Base-by-base conservation (phyloP, 768 basidiomycete species). In the Serendipita vermifera region DNA sequence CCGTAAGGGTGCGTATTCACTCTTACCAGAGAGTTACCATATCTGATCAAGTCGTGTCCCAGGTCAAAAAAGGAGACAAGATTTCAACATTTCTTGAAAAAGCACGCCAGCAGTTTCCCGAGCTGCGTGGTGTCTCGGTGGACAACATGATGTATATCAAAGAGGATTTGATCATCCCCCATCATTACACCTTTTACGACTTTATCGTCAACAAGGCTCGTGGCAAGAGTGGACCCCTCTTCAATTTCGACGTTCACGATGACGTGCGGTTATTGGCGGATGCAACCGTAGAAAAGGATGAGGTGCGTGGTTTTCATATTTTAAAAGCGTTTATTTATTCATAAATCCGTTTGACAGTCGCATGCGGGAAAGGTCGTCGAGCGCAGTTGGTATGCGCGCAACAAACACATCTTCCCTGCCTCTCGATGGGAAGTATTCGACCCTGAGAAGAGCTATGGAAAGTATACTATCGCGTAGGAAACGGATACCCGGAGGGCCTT, bases 71-170 rank as follows among this genome's bases (percentile, higher is more conserved):
- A 67, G 93, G 94, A 27, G 92, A 99, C 64, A 80, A 83, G 48
- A 81, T 99, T 58, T 79, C 82, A 2, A 72, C 71, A 6, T 97
- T 99, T 70, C 72, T 99, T 61, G 89, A 93, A 64, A 98, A 91
- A 69, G 96, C 92, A 63, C 77, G 93, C 27, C 78, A 80, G 54
- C 93, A 98, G 63, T 89, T 96, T 65, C 86, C 93, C 2, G 93
- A 98, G 69, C 76, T 99, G 35, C 73, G 93, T 55, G 84, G 85
- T 6, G 81, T 92, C 46, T 87, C 82, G 55, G 91, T 87, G 17
- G 96, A 99, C 69, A 99, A 98, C 66, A 70, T 99, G 33, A 98
- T 98, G 93, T 99, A 98, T 71, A 80, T 99, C 70, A 97, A 97
- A 87, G 96, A 99, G 74, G 96, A 99, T 65, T 73, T 99, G 54